Conservation (phyloP, 257 asterid genomes). For the Handroanthus guayacan region DNA sequence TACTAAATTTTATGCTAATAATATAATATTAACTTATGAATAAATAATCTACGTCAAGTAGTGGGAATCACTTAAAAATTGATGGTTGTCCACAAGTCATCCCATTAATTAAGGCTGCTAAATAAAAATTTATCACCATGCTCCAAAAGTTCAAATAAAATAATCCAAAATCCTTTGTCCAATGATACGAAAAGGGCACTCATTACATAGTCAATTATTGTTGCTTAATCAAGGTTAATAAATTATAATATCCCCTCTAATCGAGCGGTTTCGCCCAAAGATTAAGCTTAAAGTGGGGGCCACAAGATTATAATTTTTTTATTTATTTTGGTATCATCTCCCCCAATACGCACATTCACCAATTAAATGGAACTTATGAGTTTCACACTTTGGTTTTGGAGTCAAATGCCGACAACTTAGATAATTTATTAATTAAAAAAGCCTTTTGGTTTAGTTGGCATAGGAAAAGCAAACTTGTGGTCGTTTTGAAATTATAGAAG, state of each 20-base stretch:
- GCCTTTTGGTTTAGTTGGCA: slow-evolving; percentile 16
- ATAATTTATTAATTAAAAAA: background rate
- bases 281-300: slow-evolving; percentile 43
- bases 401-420: slow-evolving; percentile 24
- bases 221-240: slow-evolving; percentile 35
- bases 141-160: background rate
- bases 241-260: slow-evolving; percentile 37
- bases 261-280: slow-evolving; percentile 34
- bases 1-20: background rate
- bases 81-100: slow-evolving; percentile 35
- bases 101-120: slow-evolving; percentile 25
- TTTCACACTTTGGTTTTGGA: background rate
- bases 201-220: slow-evolving; percentile 25
- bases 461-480: slow-evolving; percentile 5
- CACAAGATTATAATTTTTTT: slow-evolving; percentile 25
- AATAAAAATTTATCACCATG: background rate
- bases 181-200: background rate
- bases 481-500: background rate
- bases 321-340: slow-evolving; percentile 3
- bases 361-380: slow-evolving; percentile 30
- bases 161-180: background rate
- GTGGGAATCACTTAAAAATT: slow-evolving; percentile 36
- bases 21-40: background rate
- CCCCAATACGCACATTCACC: slow-evolving; percentile 18
- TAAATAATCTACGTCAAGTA: background rate